These are phyloP conservation scores for Pseudogymnoascus sp. DNA, from an alignment of 2,329 filamentous ascomycete genomes.

Conservation along the genomic window DNA sequence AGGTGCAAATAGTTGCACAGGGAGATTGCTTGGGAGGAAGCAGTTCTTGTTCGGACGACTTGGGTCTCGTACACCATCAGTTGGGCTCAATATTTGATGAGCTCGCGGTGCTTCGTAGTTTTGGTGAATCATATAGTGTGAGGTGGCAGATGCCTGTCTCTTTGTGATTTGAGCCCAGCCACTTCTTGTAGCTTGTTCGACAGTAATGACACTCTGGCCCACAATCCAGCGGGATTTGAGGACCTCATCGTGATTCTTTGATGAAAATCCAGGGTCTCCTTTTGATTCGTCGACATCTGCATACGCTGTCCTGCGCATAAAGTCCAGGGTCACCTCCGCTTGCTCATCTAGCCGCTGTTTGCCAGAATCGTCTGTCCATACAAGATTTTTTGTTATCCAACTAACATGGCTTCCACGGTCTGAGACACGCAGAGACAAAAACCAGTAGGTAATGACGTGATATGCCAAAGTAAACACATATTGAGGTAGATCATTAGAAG, in stretches of 20 bases:
- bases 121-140: slow-evolving; percentile 46
- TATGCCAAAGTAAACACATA: slow-evolving; percentile 93
- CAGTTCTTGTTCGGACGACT: slow-evolving; percentile 48
- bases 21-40: slow-evolving; percentile 65
- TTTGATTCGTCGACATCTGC: slow-evolving; percentile 75
- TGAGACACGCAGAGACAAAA: slow-evolving; percentile 76
- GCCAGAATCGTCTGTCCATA: slow-evolving; percentile 69
- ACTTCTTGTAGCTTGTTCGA: slow-evolving; percentile 60
- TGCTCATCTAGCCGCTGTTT: slow-evolving; percentile 79
- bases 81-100: slow-evolving; percentile 45
- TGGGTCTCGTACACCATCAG: slow-evolving; percentile 43
- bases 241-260: slow-evolving; percentile 58
- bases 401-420: slow-evolving; percentile 78
- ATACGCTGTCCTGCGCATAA: slow-evolving; percentile 84
- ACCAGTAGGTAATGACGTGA: slow-evolving; percentile 96
- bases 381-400: slow-evolving; percentile 82
- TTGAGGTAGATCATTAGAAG: slow-evolving; percentile 72
- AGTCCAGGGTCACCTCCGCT: slow-evolving; percentile 85
- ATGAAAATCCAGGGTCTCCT: slow-evolving; percentile 58
- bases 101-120: slow-evolving; percentile 51
- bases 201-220: slow-evolving; percentile 66
- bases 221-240: slow-evolving; percentile 63
- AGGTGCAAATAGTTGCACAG: slow-evolving; percentile 58
- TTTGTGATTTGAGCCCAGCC: slow-evolving; percentile 66
- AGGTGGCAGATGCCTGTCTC: slow-evolving; percentile 62